Percentiles rank a stretch among this genome's conserved stretches.
Conservation (phyloP, 768 basidiomycete species). For the Leccinum arenicola region DNA sequence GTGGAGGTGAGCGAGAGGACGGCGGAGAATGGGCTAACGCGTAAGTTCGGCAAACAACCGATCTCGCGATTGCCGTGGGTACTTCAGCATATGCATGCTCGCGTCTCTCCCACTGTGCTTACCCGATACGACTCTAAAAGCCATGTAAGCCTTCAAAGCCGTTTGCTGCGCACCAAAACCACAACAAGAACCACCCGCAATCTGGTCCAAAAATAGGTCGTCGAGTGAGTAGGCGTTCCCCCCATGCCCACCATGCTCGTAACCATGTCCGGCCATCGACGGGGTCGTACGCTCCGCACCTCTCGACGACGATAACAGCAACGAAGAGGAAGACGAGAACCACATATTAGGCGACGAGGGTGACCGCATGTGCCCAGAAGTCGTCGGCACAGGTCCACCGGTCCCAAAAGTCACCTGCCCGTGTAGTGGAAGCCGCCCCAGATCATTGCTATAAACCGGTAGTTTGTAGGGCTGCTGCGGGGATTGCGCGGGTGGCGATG, state of each 20-base stretch:
- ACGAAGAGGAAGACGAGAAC: slow-evolving; percentile 12
- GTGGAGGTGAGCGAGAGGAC: too few species aligned
- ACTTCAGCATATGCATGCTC: too few species aligned
- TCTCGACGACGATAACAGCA: neutral
- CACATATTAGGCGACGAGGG: slow-evolving; percentile 14
- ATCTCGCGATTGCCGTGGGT: too few species aligned
- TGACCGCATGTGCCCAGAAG: slow-evolving; percentile 3
- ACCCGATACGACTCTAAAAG: too few species aligned
- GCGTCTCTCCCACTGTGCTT: too few species aligned
- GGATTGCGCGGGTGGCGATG: neutral
- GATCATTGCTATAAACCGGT: slow-evolving; percentile 56
- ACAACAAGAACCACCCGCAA: slow-evolving; percentile 10
- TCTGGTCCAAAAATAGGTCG: slow-evolving; percentile 20
- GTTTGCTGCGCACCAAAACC: slow-evolving; percentile 1
- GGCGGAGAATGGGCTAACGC: too few species aligned
- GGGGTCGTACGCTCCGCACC: neutral
- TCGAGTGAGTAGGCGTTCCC: slow-evolving; percentile 19
- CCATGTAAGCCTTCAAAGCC: too few species aligned
- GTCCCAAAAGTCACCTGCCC: slow-evolving; percentile 22
- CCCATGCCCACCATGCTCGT: neutral
- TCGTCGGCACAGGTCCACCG: neutral
- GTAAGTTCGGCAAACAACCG: too few species aligned
- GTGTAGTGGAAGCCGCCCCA: slow-evolving; percentile 52
- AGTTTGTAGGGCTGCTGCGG: slow-evolving; percentile 33
- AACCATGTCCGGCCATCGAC: slow-evolving; percentile 1